Conservation (phyloP, 257 asterid species). For the Plantago ovata region DNA sequence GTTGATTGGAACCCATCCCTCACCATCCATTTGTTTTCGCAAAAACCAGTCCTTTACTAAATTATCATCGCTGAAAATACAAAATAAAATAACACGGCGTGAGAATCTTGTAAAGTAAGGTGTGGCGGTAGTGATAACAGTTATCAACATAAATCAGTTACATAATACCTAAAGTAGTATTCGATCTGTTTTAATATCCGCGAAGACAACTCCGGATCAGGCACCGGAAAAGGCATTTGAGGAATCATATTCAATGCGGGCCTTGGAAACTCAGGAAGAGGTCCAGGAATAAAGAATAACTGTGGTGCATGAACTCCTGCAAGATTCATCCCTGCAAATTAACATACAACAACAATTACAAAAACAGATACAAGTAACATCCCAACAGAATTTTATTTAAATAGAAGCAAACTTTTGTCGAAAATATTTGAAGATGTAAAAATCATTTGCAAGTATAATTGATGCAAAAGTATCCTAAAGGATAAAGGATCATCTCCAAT, state of each 20-base stretch:
- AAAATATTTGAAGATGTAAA: too few species aligned
- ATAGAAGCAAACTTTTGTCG: too few species aligned
- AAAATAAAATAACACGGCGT: not conserved
- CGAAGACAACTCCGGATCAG: conserved; percentile 51
- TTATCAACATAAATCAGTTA: not conserved
- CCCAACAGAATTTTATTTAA: too few species aligned
- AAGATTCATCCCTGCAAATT: conserved; percentile 16
- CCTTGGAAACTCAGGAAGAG: too few species aligned
- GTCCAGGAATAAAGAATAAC: too few species aligned
- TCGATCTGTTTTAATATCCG: conserved; percentile 62
- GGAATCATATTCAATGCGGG: conserved; percentile 21
- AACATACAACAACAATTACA: conserved; percentile 8
- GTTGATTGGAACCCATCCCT: conserved; percentile 68
- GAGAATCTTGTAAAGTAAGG: not conserved
- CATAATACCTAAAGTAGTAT: conserved; percentile 66
- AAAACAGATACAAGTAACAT: conserved; percentile 7
- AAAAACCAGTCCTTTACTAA: conserved; percentile 55
- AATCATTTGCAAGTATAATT: too few species aligned
- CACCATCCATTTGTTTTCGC: conserved; percentile 63
- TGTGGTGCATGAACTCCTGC: conserved; percentile 47
- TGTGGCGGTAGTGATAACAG: too few species aligned
- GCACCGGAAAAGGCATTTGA: conserved; percentile 37
- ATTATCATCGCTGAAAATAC: conserved; percentile 49
- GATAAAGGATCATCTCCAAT: too few species aligned
- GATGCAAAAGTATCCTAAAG: too few species aligned